Conservation (phyloP, 2,329 filamentous ascomycete genomes). For the Ophiostoma piceae region DNA sequence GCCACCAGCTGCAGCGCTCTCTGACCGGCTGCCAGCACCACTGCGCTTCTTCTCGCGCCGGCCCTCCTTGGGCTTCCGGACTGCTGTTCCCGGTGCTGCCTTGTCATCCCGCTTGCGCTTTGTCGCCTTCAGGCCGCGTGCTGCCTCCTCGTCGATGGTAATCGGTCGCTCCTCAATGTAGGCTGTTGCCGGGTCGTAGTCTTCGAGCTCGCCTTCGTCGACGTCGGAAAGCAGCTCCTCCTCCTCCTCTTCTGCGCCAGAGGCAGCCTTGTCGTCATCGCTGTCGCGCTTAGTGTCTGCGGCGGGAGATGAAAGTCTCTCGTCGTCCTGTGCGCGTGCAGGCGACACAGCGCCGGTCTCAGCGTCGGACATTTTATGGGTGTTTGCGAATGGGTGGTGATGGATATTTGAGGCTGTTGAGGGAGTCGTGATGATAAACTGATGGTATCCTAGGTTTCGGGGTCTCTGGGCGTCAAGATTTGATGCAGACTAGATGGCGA, state of each 20-base stretch:
- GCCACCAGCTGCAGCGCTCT: constrained; percentile 36
- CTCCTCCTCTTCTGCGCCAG: constrained; percentile 35
- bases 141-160: constrained; percentile 63
- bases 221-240: constrained; percentile 61
- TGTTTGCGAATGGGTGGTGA: not conserved
- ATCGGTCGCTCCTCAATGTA: constrained; percentile 59
- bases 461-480: not conserved
- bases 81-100: not conserved
- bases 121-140: constrained; percentile 58
- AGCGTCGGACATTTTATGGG: constrained; percentile 15
- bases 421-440: not conserved
- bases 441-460: too few species aligned
- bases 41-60: constrained; percentile 60
- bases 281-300: not conserved
- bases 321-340: constrained; percentile 26
- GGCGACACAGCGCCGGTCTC: constrained; percentile 13
- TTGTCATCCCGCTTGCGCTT: constrained; percentile 55
- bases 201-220: constrained; percentile 64
- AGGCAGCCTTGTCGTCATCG: constrained; percentile 36
- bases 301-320: constrained; percentile 8
- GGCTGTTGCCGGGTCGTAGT: constrained; percentile 61
- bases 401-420: too few species aligned
- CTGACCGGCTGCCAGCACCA: not conserved
- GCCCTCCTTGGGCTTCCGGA: constrained; percentile 70
- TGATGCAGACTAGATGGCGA: not conserved